phyloP scores from a whole-genome alignment of 2,329 filamentous ascomycete species.

The Chalara sp. region DNA sequence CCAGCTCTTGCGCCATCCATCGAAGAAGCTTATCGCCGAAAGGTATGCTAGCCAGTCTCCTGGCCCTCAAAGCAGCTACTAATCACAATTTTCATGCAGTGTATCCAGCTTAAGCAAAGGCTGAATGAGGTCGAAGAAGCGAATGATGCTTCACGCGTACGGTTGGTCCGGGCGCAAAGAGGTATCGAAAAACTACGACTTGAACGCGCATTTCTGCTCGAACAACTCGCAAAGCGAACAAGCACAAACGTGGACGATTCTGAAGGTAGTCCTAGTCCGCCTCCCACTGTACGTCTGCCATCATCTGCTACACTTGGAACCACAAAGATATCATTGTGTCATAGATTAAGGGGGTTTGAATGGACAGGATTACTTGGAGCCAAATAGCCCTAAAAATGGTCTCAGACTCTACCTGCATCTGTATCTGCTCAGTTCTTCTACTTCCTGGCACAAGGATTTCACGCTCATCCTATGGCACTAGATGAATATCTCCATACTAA shows the following conservation, averaged over 20 bases:
- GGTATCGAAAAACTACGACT: slow-evolving; percentile 89
- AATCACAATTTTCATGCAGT: slow-evolving; percentile 39
- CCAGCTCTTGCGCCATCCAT: slow-evolving; percentile 76
- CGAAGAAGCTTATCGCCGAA: slow-evolving; percentile 37
- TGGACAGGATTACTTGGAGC: too few relatives aligned
- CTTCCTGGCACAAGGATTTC: too few relatives aligned
- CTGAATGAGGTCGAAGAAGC: slow-evolving; percentile 87
- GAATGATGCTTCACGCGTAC: slow-evolving; percentile 76
- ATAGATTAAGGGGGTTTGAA: too few relatives aligned
- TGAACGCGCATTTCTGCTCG: slow-evolving; percentile 69
- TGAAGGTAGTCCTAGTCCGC: slow-evolving; percentile 72
- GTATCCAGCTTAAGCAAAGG: slow-evolving; percentile 86
- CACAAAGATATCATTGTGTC: neutral
- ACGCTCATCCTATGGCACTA: too few relatives aligned
- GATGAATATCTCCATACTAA: neutral
- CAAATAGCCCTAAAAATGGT: too few relatives aligned
- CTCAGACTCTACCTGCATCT: too few relatives aligned
- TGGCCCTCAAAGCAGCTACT: neutral
- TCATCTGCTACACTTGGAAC: neutral
- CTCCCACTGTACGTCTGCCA: slow-evolving; percentile 57
- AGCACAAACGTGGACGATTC: slow-evolving; percentile 71
- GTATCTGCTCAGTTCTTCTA: too few relatives aligned
- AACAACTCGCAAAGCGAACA: slow-evolving; percentile 68
- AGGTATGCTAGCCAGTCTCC: neutral
- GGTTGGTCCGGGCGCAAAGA: slow-evolving; percentile 72